phyloP scores from a whole-genome alignment of 2,329 filamentous ascomycete genomes.

The Fusarium sp. region DNA sequence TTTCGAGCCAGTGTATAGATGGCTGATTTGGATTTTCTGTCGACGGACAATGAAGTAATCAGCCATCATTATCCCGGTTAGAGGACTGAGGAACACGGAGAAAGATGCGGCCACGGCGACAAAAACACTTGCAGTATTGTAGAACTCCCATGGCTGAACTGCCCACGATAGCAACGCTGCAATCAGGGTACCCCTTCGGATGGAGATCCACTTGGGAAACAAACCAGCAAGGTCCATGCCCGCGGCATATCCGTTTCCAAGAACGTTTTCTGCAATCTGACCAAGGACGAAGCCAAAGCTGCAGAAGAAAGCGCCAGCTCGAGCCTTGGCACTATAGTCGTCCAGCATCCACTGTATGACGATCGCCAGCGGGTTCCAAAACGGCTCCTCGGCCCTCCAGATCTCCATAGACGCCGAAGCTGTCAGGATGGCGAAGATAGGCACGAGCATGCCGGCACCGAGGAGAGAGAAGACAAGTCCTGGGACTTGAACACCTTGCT shows the following conservation, averaged over 20 bases:
- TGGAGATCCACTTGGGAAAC: neutral
- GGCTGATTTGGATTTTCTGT: neutral
- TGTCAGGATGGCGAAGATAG: neutral
- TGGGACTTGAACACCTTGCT: neutral
- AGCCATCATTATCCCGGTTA: neutral
- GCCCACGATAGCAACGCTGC: neutral
- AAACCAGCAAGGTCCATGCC: constrained; percentile 5
- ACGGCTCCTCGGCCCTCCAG: neutral
- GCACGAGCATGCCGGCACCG: neutral
- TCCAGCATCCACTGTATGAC: neutral
- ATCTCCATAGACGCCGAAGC: neutral
- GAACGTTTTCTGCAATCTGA: neutral
- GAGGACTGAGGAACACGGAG: neutral
- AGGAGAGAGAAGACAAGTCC: constrained; percentile 1
- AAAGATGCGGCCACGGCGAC: neutral
- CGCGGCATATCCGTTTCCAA: neutral
- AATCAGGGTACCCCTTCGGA: neutral
- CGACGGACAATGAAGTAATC: neutral
- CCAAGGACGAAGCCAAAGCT: neutral
- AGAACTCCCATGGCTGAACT: neutral
- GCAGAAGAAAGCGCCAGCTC: neutral
- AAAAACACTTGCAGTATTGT: neutral
- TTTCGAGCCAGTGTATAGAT: neutral
- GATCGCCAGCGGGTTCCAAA: constrained; percentile 1
- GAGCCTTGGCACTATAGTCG: neutral